These are phyloP conservation scores for Mayamaea pseudoterrestris DNA, from an alignment of 108 stramenopile species.

Conservation along the genomic window DNA sequence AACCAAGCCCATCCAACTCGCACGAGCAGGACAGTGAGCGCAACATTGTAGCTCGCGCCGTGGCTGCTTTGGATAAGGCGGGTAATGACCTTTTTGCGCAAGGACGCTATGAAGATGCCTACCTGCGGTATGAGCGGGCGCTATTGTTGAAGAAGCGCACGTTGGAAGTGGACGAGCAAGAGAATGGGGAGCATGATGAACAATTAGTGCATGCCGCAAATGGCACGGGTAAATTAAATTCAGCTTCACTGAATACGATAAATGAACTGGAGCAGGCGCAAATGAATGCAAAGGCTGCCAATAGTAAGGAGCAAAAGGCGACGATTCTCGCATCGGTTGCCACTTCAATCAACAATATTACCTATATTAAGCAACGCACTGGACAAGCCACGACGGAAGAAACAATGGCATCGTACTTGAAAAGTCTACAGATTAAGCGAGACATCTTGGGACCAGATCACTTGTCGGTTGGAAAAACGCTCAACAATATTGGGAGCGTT, in stretches of 20 bases:
- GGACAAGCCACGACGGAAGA: conserved; percentile 41
- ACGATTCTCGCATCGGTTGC: conserved; percentile 38
- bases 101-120: conserved; percentile 37
- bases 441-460: conserved; percentile 43
- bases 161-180: conserved; percentile 7
- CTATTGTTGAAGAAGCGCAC: conserved; percentile 35
- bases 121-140: conserved; percentile 30
- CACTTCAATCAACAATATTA: conserved; percentile 57
- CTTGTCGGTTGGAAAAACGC: conserved; percentile 54
- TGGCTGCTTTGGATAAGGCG: conserved; percentile 28
- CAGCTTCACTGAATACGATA: too few species aligned
- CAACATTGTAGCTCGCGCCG: too few species aligned
- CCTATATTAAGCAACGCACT: conserved; percentile 35
- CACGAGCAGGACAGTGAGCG: too few species aligned
- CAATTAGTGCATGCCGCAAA: too few species aligned
- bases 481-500: conserved; percentile 66
- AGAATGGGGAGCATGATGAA: conserved; percentile 2
- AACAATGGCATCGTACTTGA: conserved; percentile 46
- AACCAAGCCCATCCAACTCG: too few species aligned
- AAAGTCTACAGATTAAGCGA: conserved; percentile 40
- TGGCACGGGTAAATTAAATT: too few species aligned
- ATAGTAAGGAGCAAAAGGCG: conserved; percentile 12
- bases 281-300: too few species aligned
- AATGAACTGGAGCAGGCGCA: too few species aligned
- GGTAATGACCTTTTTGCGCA: conserved; percentile 39